Conservation (phyloP, 345 rosid species). For the Eutrema yunnanense region DNA sequence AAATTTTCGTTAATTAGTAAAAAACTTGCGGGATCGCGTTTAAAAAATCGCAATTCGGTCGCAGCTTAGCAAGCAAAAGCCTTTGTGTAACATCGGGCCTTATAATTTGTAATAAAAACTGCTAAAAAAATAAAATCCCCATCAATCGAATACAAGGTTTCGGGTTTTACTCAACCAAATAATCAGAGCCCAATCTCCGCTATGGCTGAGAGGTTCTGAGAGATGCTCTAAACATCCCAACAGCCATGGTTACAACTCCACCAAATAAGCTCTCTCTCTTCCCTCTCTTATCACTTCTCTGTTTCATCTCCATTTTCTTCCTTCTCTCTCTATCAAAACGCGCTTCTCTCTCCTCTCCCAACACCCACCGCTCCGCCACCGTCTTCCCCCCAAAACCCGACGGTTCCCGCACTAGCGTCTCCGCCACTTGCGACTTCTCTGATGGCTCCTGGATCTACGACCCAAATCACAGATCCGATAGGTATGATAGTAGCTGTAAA, state of each 20-base stretch:
- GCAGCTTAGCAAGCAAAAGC: too few species aligned
- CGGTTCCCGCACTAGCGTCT: background rate
- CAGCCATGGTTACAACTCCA: constrained; percentile 30
- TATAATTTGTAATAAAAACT: too few species aligned
- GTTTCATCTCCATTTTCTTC: constrained; percentile 53
- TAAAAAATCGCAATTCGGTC: too few species aligned
- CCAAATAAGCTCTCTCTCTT: constrained; percentile 43
- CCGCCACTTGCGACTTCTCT: constrained; percentile 48
- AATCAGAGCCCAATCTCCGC: too few species aligned
- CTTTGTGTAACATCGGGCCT: too few species aligned
- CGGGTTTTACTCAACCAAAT: too few species aligned
- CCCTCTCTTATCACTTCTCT: constrained; percentile 56
- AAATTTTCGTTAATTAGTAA: too few species aligned
- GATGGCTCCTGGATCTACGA: constrained; percentile 80
- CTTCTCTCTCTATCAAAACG: constrained; percentile 44
- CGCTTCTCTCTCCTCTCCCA: constrained; percentile 40
- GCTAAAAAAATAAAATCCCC: too few species aligned
- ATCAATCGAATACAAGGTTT: too few species aligned
- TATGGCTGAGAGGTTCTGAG: too few species aligned
- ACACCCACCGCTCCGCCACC: constrained; percentile 23
- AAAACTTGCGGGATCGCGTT: too few species aligned
- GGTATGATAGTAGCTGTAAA: constrained; percentile 61
- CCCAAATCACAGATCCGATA: constrained; percentile 26
- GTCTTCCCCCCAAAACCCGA: constrained; percentile 14
- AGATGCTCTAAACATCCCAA: background rate